These are phyloP conservation scores for Populus hybrid DNA, from an alignment of 441 rosid genomes.

Conservation along the genomic window DNA sequence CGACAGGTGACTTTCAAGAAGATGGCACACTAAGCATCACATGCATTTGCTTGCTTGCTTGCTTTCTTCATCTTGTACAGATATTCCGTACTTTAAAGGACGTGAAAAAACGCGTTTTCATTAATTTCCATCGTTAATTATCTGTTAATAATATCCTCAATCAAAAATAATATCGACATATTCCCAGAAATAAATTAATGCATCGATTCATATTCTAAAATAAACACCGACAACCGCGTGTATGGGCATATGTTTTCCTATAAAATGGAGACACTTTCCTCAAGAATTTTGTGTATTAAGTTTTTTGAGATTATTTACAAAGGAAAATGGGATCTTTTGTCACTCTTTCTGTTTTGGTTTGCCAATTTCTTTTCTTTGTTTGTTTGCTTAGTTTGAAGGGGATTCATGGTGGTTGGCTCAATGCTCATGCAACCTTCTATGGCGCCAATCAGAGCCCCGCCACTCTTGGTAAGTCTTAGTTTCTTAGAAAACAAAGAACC, in stretches of 20 bases:
- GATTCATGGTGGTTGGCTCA: constrained; percentile 44
- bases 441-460: constrained; percentile 74
- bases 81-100: constrained; percentile 11
- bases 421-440: constrained; percentile 74
- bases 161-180: not conserved
- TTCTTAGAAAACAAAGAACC: not conserved
- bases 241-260: not conserved
- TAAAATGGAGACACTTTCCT: constrained; percentile 17
- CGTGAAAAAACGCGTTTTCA: not conserved
- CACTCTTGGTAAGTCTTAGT: constrained; percentile 51
- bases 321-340: constrained; percentile 18
- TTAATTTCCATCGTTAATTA: not conserved
- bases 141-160: not conserved
- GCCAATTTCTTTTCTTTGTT: constrained; percentile 24
- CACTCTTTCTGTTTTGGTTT: constrained; percentile 21
- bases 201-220: not conserved
- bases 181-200: not conserved
- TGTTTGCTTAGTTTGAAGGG: constrained; percentile 23
- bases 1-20: constrained; percentile 12
- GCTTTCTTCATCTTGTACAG: constrained; percentile 1
- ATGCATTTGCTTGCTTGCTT: constrained; percentile 8
- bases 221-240: constrained; percentile 43
- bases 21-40: constrained; percentile 8
- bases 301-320: not conserved
- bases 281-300: not conserved